Evolutionary conservation across 2,329 filamentous ascomycete genomes (phyloP), one percentile per base, ranked within the genome.

Genomic region (Paraphoma chrysanthemicola): DNA sequence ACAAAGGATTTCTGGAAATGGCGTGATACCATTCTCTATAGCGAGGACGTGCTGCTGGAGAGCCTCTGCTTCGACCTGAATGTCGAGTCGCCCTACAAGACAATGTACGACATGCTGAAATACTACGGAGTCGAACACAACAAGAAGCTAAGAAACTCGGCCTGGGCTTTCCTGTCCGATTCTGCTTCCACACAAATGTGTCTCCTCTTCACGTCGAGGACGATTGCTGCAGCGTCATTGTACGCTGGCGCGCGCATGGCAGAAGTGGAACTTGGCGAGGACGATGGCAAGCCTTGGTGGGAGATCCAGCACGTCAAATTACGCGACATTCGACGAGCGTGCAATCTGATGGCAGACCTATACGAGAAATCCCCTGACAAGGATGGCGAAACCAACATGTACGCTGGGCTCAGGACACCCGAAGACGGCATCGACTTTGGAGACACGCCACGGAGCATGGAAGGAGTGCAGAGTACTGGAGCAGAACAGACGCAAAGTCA

Each of bases 1-100:
- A 96, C 91, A 66, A 98, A 97, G 72, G 95, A 99, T 73, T 99
- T 95, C 75, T 99, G 95, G 95, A 88, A 91, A 70, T 99, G 95
- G 95, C 87, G 93, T 59, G 95, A 99, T 73, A 95, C 90, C 56
- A 96, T 99, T 54, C 81, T 98, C 12, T 89, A 90, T 63, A 92
- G 96, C 72, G 95, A 99, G 78, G 95, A 98, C 74, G 82, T 94
- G 43, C 90, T 99, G 80, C 85, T 99, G 14, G 95, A 98, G 76
- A 88, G 88, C 44, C 83, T 99, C 16, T 98, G 93, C 57, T 99
- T 99, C 76, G 95, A 99, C 74, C 83, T 99, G 44, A 92, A 93
- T 77, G 83, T 97, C 29, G 91, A 96, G 64, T 91, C 93, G 57
- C 94, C 95, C 0, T 95, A 98, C 75, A 88, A 89, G 56, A 86